A percentile compares a stretch with the other conserved stretches of the same genome.
phyloP scores from a whole-genome alignment of 108 stramenopile species.

The Pseudonitzschia delicatissima region DNA sequence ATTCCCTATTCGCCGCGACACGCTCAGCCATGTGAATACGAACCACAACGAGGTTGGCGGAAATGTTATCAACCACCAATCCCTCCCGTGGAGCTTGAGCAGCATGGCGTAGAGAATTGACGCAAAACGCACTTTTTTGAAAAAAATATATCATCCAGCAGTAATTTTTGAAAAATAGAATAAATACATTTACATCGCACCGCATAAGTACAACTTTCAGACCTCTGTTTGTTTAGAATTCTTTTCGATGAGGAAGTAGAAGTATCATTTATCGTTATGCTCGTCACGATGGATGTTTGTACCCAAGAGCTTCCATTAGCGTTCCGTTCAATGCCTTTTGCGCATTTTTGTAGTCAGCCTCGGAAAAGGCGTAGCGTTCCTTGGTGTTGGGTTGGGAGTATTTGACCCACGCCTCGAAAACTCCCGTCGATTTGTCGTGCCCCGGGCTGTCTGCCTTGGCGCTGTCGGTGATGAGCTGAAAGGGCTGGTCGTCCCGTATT shows the following conservation, averaged over 20 bases:
- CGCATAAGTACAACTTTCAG: too few species aligned
- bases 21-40: neutral
- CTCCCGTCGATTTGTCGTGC: slow-evolving; percentile 67
- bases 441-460: slow-evolving; percentile 75
- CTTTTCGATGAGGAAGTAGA: neutral
- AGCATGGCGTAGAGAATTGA: neutral
- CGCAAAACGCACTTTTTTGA: neutral
- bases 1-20: slow-evolving; percentile 20
- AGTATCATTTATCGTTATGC: neutral
- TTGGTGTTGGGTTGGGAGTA: slow-evolving; percentile 52
- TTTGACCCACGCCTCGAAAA: slow-evolving; percentile 68
- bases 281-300: slow-evolving; percentile 51
- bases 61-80: too few species aligned
- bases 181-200: too few species aligned
- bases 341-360: slow-evolving; percentile 52
- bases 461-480: slow-evolving; percentile 57
- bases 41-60: too few species aligned
- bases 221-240: neutral
- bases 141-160: neutral
- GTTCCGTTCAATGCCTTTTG: slow-evolving; percentile 33
- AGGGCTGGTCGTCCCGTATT: slow-evolving; percentile 46
- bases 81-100: too few species aligned
- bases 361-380: slow-evolving; percentile 43
- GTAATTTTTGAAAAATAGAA: neutral
- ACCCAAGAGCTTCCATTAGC: slow-evolving; percentile 58